A percentile compares a stretch with the other conserved stretches of the same genome.
phyloP scores from a whole-genome alignment of 805 yeast genomes.

The Candida boleticola region DNA sequence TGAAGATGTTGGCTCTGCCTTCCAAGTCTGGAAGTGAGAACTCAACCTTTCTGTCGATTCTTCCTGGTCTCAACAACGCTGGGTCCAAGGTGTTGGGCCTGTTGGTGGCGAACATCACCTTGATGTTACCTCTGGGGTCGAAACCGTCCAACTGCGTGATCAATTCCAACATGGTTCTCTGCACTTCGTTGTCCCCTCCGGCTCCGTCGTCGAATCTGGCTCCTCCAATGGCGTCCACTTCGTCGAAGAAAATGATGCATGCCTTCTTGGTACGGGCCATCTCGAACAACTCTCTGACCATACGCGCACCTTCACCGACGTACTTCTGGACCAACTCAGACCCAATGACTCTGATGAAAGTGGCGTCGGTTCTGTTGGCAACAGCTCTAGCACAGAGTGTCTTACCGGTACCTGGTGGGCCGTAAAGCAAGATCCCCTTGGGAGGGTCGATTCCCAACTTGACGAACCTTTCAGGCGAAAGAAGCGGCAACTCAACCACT shows the following conservation, averaged over 20 bases:
- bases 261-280: constrained; percentile 99
- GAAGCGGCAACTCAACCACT: constrained; percentile 89
- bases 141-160: constrained; percentile 98
- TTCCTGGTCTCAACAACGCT: constrained; percentile 95
- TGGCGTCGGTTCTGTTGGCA: constrained; percentile 98
- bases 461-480: constrained; percentile 96
- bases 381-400: constrained; percentile 98
- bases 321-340: constrained; percentile 97
- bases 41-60: constrained; percentile 98
- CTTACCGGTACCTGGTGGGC: constrained; percentile 99
- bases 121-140: constrained; percentile 97
- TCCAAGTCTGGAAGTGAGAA: constrained; percentile 94
- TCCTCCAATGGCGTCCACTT: constrained; percentile 98
- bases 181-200: constrained; percentile 99
- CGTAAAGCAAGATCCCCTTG: constrained; percentile 92
- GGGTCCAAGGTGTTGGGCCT: constrained; percentile 98
- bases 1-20: constrained; percentile 96
- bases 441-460: constrained; percentile 98
- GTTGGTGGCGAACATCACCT: constrained; percentile 99
- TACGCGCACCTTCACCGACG: constrained; percentile 99
- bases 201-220: constrained; percentile 99
- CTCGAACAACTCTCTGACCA: constrained; percentile 98
- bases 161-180: constrained; percentile 97
- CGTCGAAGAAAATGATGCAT: constrained; percentile 96
- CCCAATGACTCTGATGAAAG: constrained; percentile 96